These are phyloP conservation scores for Botrytis deweyae DNA, from an alignment of 2,329 filamentous ascomycete genomes.

Conservation along the genomic window DNA sequence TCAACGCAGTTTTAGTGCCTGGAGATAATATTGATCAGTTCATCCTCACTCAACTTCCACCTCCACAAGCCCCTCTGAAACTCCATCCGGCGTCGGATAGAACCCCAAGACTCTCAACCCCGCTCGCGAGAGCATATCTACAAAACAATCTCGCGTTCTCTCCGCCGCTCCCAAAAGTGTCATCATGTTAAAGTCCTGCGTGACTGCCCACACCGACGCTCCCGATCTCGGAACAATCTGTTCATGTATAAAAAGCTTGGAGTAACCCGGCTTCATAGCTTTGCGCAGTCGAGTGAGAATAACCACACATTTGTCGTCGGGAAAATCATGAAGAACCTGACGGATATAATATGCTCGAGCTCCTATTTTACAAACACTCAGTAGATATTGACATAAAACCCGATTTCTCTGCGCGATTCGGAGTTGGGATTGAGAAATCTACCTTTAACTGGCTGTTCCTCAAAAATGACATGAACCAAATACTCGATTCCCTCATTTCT, in stretches of 20 bases:
- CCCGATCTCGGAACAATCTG: neutral
- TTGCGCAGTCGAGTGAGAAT: neutral
- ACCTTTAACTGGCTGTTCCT: conserved; percentile 35
- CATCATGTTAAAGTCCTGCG: neutral
- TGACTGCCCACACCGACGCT: neutral
- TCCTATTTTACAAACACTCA: neutral
- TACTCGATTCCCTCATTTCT: conserved; percentile 24
- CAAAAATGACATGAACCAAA: conserved; percentile 36
- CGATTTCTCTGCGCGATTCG: neutral
- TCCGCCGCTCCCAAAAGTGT: neutral
- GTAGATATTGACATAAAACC: neutral
- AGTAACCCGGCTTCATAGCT: neutral
- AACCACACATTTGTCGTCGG: neutral
- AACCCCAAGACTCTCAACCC: neutral
- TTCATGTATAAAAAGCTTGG: conserved; percentile 8
- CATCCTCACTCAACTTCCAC: neutral
- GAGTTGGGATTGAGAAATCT: neutral
- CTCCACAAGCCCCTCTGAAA: neutral
- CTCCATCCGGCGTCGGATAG: neutral
- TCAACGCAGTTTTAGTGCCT: too few species aligned
- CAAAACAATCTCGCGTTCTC: neutral
- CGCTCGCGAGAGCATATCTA: neutral
- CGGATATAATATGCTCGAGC: neutral
- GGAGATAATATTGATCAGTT: too few species aligned
- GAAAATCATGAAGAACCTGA: neutral